Evolutionary conservation across 257 asterid genomes (phyloP), one percentile per base, ranked within the genome.

Genomic region (Primulina tabacum): DNA sequence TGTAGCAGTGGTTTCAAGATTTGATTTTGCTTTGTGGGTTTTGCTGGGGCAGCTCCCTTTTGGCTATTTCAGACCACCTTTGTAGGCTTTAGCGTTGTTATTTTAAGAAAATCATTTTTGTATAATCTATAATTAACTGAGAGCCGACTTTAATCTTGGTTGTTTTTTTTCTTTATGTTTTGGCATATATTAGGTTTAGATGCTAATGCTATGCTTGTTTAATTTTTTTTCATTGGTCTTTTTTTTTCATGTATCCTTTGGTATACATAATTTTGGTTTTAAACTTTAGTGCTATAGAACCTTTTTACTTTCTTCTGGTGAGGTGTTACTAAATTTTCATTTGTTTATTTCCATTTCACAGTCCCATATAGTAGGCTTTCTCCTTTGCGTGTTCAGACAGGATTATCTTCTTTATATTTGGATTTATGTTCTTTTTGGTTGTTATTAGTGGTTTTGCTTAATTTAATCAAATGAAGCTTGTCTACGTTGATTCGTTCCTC

Each of bases 11-110:
- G 9, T 56, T 40, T 62, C 33, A 26, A 32, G 53, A 24, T 30
- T 47, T 59, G 5, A 58, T 50, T 65, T 58, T 71, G n/a, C 68
- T 32, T 11, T 11, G 34, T 65, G 67, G 72, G 50, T 40, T 71
- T 74, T 26, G 53, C 59, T 20, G 33, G 47, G 32, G 32, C n/a
- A 2, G 35, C 14, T 43, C 18, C 5, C 5, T 56, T 34, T 29
- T 35, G 7, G 43, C 67, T 66, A 52, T 24, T 62, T 24, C 26
- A n/a, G 20, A 18, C 2, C 21, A 14, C 7, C 57, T 30, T 20
- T 52, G 57, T 14, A 34, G 11, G 1, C 18, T 16, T 26, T 28
- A 8, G 14, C 29, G 7, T 47, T 43, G 50, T 16, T 47, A 34
- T 29, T 71, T n/a, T 16, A 47, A 47, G 20, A 40, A 9, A 40